A percentile compares a stretch with the other conserved stretches of the same genome.
Conservation (phyloP, 2,329 filamentous ascomycete species). For the Herpomyces periplanetae region DNA sequence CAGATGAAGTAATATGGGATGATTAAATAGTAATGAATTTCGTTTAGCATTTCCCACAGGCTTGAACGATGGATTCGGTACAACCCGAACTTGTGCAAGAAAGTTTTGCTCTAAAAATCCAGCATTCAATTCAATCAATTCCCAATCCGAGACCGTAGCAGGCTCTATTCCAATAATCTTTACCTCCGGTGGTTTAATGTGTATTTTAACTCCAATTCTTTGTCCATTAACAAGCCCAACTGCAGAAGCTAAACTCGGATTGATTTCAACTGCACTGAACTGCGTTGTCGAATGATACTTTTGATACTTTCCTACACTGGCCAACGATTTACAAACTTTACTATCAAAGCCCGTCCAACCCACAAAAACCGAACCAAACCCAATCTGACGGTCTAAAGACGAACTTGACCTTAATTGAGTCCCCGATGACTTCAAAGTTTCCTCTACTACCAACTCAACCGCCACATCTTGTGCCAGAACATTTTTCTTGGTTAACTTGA, state of each 20-base stretch:
- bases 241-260: conserved; percentile 38
- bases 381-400: no score
- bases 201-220: conserved; percentile 26
- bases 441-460: no score
- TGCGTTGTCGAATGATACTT: no score
- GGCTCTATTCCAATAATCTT: conserved; percentile 93
- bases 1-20: conserved; percentile 61
- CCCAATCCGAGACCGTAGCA: conserved; percentile 78
- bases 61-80: conserved; percentile 41
- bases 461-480: no score
- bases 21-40: conserved; percentile 18
- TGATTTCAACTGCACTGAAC: conserved; percentile 40
- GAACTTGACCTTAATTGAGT: no score
- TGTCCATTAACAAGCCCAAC: conserved; percentile 43
- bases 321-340: no score
- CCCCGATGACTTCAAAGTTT: no score
- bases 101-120: conserved; percentile 83
- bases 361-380: conserved; percentile 45
- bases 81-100: conserved; percentile 54
- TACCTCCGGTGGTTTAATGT: conserved; percentile 57
- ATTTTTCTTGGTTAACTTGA: no score
- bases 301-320: no score
- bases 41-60: conserved; percentile 11
- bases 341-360: conserved; percentile 97
- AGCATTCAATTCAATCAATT: conserved; percentile 84